Percentiles rank a stretch among this genome's conserved stretches.
Evolutionary conservation across 345 rosid species (phyloP).

Genomic region (Noccaea bulbosa): DNA sequence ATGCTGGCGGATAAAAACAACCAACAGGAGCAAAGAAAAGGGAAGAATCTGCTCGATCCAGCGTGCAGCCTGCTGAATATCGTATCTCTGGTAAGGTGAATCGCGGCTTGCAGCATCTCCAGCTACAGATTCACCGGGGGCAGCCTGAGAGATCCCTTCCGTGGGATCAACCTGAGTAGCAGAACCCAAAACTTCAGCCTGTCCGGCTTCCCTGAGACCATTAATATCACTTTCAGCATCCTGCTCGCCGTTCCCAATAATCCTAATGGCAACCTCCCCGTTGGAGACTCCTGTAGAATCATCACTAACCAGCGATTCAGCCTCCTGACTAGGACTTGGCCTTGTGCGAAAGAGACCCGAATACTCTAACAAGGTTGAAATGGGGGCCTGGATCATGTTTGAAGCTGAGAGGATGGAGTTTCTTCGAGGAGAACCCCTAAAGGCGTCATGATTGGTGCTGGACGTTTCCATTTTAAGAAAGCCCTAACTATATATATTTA

Average conservation of each 20-base stretch:
- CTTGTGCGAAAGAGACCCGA: slow-evolving; percentile 80
- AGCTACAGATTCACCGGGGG: slow-evolving; percentile 54
- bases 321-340: slow-evolving; percentile 58
- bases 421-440: slow-evolving; percentile 74
- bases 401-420: slow-evolving; percentile 74
- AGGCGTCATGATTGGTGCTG: slow-evolving; percentile 60
- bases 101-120: slow-evolving; percentile 70
- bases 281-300: slow-evolving; percentile 51
- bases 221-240: slow-evolving; percentile 57
- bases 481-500: slow-evolving; percentile 47
- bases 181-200: slow-evolving; percentile 46
- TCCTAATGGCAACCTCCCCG: slow-evolving; percentile 95
- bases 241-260: slow-evolving; percentile 83
- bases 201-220: slow-evolving; percentile 54
- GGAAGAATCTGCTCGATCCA: slow-evolving; percentile 99
- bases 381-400: slow-evolving; percentile 84
- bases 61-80: slow-evolving; percentile 98
- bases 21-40: slow-evolving; percentile 92
- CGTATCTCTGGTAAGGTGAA: slow-evolving; percentile 96
- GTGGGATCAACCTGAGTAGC: slow-evolving; percentile 52
- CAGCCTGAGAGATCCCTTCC: slow-evolving; percentile 51
- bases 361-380: slow-evolving; percentile 86
- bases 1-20: slow-evolving; percentile 98
- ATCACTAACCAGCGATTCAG: slow-evolving; percentile 55
- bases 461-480: slow-evolving; percentile 83